Evolutionary conservation across 495 filamentous ascomycete species (phyloP), one percentile per base, ranked within the genome.

Genomic region (Aspergillus bertholletiae): DNA sequence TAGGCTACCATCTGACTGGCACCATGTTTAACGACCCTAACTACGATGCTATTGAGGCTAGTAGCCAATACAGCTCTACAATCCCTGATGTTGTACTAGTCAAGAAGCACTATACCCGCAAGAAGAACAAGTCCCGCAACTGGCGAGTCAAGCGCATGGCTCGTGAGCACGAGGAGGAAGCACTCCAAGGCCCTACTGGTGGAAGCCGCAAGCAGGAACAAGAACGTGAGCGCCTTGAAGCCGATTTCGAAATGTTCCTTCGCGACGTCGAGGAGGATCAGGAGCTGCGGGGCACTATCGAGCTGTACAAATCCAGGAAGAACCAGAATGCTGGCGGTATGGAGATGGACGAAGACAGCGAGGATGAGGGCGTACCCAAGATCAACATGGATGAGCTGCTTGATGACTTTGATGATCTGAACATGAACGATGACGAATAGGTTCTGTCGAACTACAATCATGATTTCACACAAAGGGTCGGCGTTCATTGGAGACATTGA

Each of bases 221-320:
- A 40, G 93, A 97, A 66, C 85, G 88, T 58, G 88, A 90, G 49
- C 80, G 84, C 41, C 84, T 91, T 64, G 95, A 97, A 58, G 78
- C 83, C 35, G 94, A 99, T 70, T 97, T 91, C 66, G 95, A 99
- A 77, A 84, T 89, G 84, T 99, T 99, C 83, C 74, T 99, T 74
- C 84, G 89, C 37, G 95, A 97, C 70, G 88, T 99, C 11, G 95
- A 99, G 70, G 92, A 96, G 67, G 95, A 99, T 67, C 79, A 85
- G 35, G 95, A 99, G 60, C 77, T 99, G 47, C 79, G 93, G 24
- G 75, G 82, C 47, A 91, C 90, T 5, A 68, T 97, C 63, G 87
- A 88, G 50, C 62, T 99, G 62, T 99, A 96, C 72, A 96, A 96
- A 78, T 73, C 72, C 45, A 72, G 80, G 52, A 71, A 80, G 45